Conservation (phyloP, 768 basidiomycete genomes). For the Phylloporus sp. region DNA sequence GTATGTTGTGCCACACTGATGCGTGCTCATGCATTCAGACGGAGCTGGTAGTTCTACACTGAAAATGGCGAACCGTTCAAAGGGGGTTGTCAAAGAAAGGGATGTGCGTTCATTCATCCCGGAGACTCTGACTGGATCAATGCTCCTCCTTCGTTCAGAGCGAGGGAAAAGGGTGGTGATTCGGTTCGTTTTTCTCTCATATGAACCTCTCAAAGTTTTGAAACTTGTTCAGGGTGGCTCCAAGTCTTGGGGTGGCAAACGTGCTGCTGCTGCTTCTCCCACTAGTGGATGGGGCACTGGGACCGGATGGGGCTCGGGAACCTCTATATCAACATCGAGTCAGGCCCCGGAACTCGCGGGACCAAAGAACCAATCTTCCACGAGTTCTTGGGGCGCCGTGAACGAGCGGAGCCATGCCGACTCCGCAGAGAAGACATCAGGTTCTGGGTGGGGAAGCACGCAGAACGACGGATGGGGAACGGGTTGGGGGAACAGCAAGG, state of each 20-base stretch:
- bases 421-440: background rate
- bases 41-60: constrained; percentile 24
- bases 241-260: constrained; percentile 5
- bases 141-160: constrained; percentile 10
- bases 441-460: constrained; percentile 6
- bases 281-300: constrained; percentile 1
- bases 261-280: background rate
- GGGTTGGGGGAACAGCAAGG: constrained; percentile 1
- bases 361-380: background rate
- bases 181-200: constrained; percentile 11
- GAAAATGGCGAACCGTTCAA: constrained; percentile 24
- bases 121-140: constrained; percentile 20
- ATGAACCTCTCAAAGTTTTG: background rate
- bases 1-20: constrained; percentile 14
- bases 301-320: constrained; percentile 7
- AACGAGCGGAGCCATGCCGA: constrained; percentile 1
- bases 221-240: constrained; percentile 5
- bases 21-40: constrained; percentile 2
- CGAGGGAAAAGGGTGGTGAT: constrained; percentile 15
- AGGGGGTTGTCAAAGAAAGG: constrained; percentile 24
- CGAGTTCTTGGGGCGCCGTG: background rate
- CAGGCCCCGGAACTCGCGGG: background rate
- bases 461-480: constrained; percentile 1
- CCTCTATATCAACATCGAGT: constrained; percentile 3
- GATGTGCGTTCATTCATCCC: constrained; percentile 32